phyloP scores from a whole-genome alignment of 2,329 filamentous ascomycete genomes.

The Didymella pinodella region DNA sequence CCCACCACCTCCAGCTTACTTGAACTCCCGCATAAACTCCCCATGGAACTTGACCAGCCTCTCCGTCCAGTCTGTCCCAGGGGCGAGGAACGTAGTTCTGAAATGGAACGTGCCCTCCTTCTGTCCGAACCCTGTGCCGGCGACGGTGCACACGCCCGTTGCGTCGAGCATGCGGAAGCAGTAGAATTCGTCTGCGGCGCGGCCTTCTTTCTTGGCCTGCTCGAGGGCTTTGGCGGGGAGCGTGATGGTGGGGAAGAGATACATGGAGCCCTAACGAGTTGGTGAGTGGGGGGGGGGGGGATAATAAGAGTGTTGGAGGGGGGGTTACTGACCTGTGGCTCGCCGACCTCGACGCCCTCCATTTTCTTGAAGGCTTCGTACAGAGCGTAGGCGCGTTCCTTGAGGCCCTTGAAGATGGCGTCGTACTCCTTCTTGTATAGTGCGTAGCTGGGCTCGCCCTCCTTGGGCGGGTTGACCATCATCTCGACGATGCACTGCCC shows the following conservation, averaged over 20 bases:
- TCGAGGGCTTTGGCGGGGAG: slow-evolving; percentile 78
- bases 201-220: slow-evolving; percentile 76
- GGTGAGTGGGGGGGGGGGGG: slow-evolving; percentile 1
- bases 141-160: slow-evolving; percentile 93
- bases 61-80: slow-evolving; percentile 93
- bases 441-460: slow-evolving; percentile 82
- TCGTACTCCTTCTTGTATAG: slow-evolving; percentile 88
- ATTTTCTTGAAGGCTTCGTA: slow-evolving; percentile 91
- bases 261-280: slow-evolving; percentile 81
- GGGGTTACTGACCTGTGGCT: slow-evolving; percentile 68
- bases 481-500: slow-evolving; percentile 96
- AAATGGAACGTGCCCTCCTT: slow-evolving; percentile 91
- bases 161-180: slow-evolving; percentile 88
- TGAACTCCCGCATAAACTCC: slow-evolving; percentile 86
- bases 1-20: slow-evolving; percentile 28
- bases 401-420: slow-evolving; percentile 79
- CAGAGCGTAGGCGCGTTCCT: slow-evolving; percentile 80
- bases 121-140: slow-evolving; percentile 93
- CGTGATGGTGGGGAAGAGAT: slow-evolving; percentile 94
- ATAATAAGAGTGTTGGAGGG: background rate
- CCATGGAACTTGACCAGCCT: slow-evolving; percentile 89
- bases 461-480: slow-evolving; percentile 93
- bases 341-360: slow-evolving; percentile 92
- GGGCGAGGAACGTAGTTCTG: slow-evolving; percentile 94
- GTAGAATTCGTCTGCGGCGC: slow-evolving; percentile 90